Base-by-base conservation (phyloP, 1,139 yeast species). In the Neolecta irregularis region DNA sequence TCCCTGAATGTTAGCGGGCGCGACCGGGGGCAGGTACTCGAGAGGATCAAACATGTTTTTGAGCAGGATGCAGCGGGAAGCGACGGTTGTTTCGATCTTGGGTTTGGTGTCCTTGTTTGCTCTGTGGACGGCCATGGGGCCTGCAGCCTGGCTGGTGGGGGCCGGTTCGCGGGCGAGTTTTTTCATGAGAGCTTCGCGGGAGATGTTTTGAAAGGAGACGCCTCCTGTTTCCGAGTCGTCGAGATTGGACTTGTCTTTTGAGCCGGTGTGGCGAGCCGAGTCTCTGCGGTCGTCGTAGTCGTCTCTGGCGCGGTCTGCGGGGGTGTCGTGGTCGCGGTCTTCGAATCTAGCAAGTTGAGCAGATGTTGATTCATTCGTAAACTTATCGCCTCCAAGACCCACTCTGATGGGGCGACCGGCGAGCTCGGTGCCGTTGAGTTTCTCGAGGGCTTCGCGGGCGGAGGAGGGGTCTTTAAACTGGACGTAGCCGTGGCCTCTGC, bases 31-130 rank as follows among this genome's bases (percentile, higher is more conserved):
- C 22, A 24, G 13, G 21, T 28, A 52, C 55, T 53, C 56, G 9
- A 44, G 44, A 3, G 56, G 47, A 34, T 57, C 52, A 46, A 58
- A 57, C 61, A 57, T 57, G 44, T 57, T 56, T 23, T 46, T 44
- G 16, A 57, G 44, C 11, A 53, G 37, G 22, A 57, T 41, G 39
- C 61, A 57, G 23, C 56, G 45, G 3, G 58, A 49, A 6, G 52
- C 41, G 30, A 32, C 33, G n/a, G n/a, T n/a, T n/a, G n/a, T n/a
- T n/a, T n/a, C n/a, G n/a, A n/a, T n/a, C n/a, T n/a, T 37, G 42
- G 34, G 37, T 35, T 20, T 12, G 28, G 21, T 28, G 30, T 12
- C 17, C 28, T 30, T 24, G 39, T 16, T 20, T 25, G 25, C 17
- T 30, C 29, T 16, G 21, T 23, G 19, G 26, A 20, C 13, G 21